Conservation (phyloP, 2,329 filamentous ascomycete species). For the Geosmithia flava region DNA sequence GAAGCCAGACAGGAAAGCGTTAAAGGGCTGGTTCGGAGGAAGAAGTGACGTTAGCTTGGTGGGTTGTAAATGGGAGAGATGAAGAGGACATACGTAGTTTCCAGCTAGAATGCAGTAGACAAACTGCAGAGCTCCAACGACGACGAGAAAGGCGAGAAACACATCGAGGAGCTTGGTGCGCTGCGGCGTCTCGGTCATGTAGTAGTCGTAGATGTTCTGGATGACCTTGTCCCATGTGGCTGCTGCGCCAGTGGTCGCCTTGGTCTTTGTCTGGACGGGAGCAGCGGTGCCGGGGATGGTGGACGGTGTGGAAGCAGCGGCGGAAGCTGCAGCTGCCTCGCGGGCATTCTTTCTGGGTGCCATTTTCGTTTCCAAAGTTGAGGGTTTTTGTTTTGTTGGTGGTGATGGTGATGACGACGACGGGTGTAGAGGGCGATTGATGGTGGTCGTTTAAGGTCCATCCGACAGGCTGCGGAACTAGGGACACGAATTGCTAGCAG, state of each 20-base stretch:
- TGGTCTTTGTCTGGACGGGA: conserved; percentile 9
- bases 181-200: conserved; percentile 72
- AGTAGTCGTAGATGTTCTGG: conserved; percentile 62
- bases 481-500: background rate
- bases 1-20: conserved; percentile 95
- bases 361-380: conserved; percentile 19
- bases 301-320: conserved; percentile 18
- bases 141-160: conserved; percentile 79
- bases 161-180: conserved; percentile 83
- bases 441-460: background rate
- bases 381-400: background rate
- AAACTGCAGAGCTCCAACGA: conserved; percentile 85
- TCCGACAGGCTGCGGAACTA: background rate
- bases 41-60: too few relatives aligned
- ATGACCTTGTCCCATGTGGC: conserved; percentile 47
- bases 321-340: conserved; percentile 1
- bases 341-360: conserved; percentile 36
- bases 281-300: conserved; percentile 12
- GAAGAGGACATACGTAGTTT: conserved; percentile 65
- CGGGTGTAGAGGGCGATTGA: background rate
- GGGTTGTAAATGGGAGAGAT: background rate
- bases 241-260: conserved; percentile 6
- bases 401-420: background rate
- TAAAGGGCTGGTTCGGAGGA: conserved; percentile 63
- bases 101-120: conserved; percentile 82